A percentile compares a stretch with the other conserved stretches of the same genome.
These are phyloP conservation scores for Platanus orientalis DNA, from an alignment of 164 flowering plant genomes.

Conservation along the genomic window DNA sequence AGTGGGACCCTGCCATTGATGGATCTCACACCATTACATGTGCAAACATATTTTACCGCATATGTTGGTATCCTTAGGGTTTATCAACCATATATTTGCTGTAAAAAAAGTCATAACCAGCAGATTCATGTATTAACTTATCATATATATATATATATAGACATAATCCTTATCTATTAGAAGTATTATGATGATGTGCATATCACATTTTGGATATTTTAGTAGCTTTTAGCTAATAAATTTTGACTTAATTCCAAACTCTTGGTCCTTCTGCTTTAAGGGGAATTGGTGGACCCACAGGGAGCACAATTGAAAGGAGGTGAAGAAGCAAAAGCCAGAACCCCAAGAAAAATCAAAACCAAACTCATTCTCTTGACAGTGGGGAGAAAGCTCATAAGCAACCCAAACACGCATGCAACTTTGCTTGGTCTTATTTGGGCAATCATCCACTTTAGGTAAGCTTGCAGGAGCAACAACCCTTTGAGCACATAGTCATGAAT, in stretches of 20 bases:
- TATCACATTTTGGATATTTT: background rate
- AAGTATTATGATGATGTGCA: conserved; percentile 3
- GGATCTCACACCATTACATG: background rate
- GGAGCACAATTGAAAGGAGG: conserved; percentile 28
- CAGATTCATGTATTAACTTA: background rate
- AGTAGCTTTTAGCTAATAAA: conserved; percentile 5
- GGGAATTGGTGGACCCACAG: conserved; percentile 29
- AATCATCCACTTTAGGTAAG: conserved; percentile 53
- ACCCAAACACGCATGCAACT: conserved; percentile 81
- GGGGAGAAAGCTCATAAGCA: conserved; percentile 59
- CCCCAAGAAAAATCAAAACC: conserved; percentile 26
- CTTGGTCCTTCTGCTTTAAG: conserved; percentile 20
- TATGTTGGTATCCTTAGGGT: background rate
- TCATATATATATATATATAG: background rate
- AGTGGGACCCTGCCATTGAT: conserved; percentile 2
- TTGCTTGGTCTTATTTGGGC: conserved; percentile 68
- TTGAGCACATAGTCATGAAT: background rate
- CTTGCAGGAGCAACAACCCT: background rate
- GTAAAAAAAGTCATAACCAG: background rate
- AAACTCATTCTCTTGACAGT: conserved; percentile 44
- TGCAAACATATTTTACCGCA: background rate
- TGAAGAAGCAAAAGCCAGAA: conserved; percentile 22
- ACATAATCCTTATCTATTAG: background rate
- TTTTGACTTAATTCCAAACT: conserved; percentile 6
- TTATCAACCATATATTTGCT: background rate